Evolutionary conservation across 306 rosid species (phyloP).

Genomic region (Citrullus colocynthis): DNA sequence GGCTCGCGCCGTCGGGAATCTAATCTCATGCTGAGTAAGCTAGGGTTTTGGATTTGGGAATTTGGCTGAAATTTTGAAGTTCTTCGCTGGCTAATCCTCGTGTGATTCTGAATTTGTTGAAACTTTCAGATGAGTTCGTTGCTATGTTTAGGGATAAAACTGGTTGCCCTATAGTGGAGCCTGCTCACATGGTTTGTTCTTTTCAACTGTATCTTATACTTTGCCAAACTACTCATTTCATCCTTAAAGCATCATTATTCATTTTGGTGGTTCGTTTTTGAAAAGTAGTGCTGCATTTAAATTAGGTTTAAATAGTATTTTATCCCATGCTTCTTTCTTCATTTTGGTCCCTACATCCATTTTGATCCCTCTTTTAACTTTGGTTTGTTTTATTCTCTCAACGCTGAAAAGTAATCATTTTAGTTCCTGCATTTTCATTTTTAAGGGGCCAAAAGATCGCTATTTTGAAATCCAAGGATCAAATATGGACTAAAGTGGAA

Average conservation of each 20-base stretch:
- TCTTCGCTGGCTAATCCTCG: background rate
- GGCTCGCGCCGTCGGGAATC: constrained; percentile 91
- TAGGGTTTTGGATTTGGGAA: background rate
- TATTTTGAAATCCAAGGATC: no score
- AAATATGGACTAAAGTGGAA: no score
- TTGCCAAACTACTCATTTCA: background rate
- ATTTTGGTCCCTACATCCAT: no score
- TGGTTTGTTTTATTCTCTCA: no score
- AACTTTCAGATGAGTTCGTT: constrained; percentile 69
- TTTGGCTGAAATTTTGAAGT: background rate
- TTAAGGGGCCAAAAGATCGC: no score
- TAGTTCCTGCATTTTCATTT: no score
- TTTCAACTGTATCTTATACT: background rate
- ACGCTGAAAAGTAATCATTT: no score
- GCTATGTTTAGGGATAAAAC: constrained; percentile 62
- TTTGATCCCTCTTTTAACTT: no score
- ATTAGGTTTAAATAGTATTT: no score
- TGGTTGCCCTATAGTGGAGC: constrained; percentile 74
- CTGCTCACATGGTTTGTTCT: constrained; percentile 79
- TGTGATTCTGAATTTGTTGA: background rate
- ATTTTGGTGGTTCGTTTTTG: background rate
- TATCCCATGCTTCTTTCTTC: no score
- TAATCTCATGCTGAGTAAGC: constrained; percentile 78
- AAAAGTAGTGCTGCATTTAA: no score
- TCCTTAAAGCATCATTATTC: background rate